These are phyloP conservation scores for Fusarium sp. DNA, from an alignment of 2,329 filamentous ascomycete species.

Conservation along the genomic window DNA sequence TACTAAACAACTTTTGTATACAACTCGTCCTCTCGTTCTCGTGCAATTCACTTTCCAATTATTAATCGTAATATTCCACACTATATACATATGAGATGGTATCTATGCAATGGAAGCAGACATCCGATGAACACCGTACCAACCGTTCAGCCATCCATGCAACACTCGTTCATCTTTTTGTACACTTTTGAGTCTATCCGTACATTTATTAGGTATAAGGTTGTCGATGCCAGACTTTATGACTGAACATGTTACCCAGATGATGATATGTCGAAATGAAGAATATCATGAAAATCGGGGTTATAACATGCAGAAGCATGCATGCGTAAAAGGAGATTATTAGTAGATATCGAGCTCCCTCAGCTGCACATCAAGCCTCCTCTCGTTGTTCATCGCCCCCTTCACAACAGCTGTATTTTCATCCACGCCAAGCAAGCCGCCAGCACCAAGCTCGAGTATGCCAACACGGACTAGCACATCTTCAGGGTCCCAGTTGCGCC, in stretches of 20 bases:
- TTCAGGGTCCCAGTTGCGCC: constrained; percentile 45
- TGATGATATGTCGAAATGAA: constrained; percentile 10
- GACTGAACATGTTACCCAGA: background rate
- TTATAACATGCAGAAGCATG: background rate
- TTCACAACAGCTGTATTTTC: constrained; percentile 46
- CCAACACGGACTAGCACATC: constrained; percentile 51
- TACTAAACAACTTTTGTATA: background rate
- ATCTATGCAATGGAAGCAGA: constrained; percentile 38
- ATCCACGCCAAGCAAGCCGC: constrained; percentile 44
- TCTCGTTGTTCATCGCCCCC: constrained; percentile 46
- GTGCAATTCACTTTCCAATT: background rate
- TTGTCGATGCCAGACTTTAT: constrained; percentile 2
- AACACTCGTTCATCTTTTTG: constrained; percentile 18
- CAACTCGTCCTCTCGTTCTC: background rate
- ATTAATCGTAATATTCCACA: constrained; percentile 35
- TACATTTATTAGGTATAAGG: constrained; percentile 37
- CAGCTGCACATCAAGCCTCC: constrained; percentile 47
- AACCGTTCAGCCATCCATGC: constrained; percentile 22
- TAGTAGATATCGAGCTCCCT: constrained; percentile 54
- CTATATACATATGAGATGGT: constrained; percentile 42
- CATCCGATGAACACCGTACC: constrained; percentile 36
- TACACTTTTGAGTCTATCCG: constrained; percentile 30
- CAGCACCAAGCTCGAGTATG: constrained; percentile 46
- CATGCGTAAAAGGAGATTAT: background rate
- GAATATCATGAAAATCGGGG: constrained; percentile 1